These are phyloP conservation scores for Lepidium sativum DNA, from an alignment of 345 rosid species.

Conservation along the genomic window DNA sequence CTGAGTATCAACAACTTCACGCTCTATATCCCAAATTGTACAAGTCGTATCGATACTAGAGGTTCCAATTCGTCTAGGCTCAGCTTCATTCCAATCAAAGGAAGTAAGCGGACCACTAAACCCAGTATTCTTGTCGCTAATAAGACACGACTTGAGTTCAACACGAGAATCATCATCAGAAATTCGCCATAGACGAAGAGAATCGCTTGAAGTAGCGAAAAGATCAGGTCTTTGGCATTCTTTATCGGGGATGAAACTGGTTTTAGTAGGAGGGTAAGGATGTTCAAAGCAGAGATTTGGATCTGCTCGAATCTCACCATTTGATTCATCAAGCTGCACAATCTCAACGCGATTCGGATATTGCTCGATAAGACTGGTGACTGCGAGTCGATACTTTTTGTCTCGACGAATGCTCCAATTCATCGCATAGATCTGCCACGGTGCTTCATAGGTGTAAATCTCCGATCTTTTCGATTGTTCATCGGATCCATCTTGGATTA, in stretches of 20 bases:
- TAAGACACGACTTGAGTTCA: conserved; percentile 57
- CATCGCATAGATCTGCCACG: conserved; percentile 97
- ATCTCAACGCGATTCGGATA: conserved; percentile 68
- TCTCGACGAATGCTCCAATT: conserved; percentile 93
- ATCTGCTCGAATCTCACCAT: conserved; percentile 78
- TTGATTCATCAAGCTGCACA: conserved; percentile 90
- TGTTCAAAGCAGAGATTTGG: conserved; percentile 77
- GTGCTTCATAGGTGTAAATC: conserved; percentile 89
- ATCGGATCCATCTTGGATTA: conserved; percentile 56
- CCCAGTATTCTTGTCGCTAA: conserved; percentile 78
- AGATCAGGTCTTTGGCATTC: conserved; percentile 79
- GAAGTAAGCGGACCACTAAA: conserved; percentile 91
- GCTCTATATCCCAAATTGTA: conserved; percentile 90
- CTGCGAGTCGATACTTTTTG: conserved; percentile 88
- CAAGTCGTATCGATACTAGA: conserved; percentile 92
- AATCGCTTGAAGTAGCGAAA: conserved; percentile 81
- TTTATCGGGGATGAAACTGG: conserved; percentile 81
- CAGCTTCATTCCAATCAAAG: conserved; percentile 95
- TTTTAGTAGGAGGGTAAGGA: conserved; percentile 78
- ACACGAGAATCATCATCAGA: conserved; percentile 50
- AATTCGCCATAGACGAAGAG: conserved; percentile 79
- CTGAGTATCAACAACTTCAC: conserved; percentile 81
- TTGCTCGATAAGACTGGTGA: conserved; percentile 82
- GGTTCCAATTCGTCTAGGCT: conserved; percentile 82
- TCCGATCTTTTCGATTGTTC: conserved; percentile 86